These are phyloP conservation scores for Harringtonia aguacate DNA, from an alignment of 2,329 filamentous ascomycete species.

Conservation along the genomic window DNA sequence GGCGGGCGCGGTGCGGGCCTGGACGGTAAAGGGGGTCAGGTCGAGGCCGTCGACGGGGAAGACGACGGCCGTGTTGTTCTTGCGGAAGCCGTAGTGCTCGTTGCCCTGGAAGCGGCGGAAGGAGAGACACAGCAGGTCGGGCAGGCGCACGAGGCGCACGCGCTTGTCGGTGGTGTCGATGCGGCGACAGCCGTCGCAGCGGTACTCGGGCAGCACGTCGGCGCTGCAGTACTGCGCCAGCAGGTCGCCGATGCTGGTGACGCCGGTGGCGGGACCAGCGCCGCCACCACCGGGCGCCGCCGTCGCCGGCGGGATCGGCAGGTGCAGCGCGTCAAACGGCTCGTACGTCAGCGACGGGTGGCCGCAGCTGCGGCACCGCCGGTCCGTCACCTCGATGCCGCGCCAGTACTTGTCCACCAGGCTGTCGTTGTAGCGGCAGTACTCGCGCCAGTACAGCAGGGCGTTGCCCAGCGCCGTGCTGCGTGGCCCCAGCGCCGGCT, in stretches of 20 bases:
- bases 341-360: slow-evolving; percentile 35
- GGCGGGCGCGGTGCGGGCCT: slow-evolving; percentile 4
- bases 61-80: slow-evolving; percentile 60
- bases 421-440: slow-evolving; percentile 60
- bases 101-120: slow-evolving; percentile 50
- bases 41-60: slow-evolving; percentile 67
- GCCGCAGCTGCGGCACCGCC: slow-evolving; percentile 52
- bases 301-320: slow-evolving; percentile 24
- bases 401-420: slow-evolving; percentile 73
- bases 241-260: slow-evolving; percentile 44
- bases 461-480: slow-evolving; percentile 40
- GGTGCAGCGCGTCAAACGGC: slow-evolving; percentile 42
- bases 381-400: slow-evolving; percentile 60
- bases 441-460: slow-evolving; percentile 62
- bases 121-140: slow-evolving; percentile 67
- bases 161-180: slow-evolving; percentile 58
- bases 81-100: slow-evolving; percentile 29
- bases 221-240: slow-evolving; percentile 58
- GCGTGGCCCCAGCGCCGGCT: slow-evolving; percentile 17
- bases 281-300: neutral
- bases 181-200: slow-evolving; percentile 65
- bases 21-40: slow-evolving; percentile 31
- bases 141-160: slow-evolving; percentile 65
- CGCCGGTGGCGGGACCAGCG: neutral
- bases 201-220: slow-evolving; percentile 57